Evolutionary conservation across 2,329 filamentous ascomycete species (phyloP), one percentile per base, ranked within the genome.

Genomic region (Aspergillus sp.): DNA sequence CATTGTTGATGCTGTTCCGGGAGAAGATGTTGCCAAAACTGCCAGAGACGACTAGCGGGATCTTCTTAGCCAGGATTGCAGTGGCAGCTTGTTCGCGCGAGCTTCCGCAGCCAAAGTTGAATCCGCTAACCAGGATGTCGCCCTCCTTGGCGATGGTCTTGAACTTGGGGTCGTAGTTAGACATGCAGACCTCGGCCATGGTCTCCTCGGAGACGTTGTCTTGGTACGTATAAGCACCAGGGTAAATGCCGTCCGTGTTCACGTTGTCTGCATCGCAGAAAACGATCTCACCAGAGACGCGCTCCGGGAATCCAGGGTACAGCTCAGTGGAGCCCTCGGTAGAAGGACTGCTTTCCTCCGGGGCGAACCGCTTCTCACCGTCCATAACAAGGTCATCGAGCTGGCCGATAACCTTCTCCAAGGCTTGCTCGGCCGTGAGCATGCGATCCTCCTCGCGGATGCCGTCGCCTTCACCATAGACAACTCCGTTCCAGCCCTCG

Each of bases 241-340:
- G 88, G 71, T 97, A 97, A 69, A 97, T 96, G 49, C 83, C 87
- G 66, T 97, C 93, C 0, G 93, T 97, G 74, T 94, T 89, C 69
- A 97, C 84, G 73, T 96, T 95, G 69, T 91, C 88, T 1, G 83
- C 84, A 64, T 96, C 89, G 67, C 84, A 89, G 73, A 94, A 96
- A 44, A 96, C 79, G 53, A 97, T 95, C 71, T 97, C 90, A 19
- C 93, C 93, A 7, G 80, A 78, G 13, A 97, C 84, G 57, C 85
- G 86, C 62, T 91, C 88, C 0, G 92, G 91, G 69, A 97, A 97
- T 32, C 91, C 91, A 0, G 90, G 88, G 2, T 93, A 82, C 49
- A 96, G 83, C 17, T 92, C 85, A 0, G 88, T 92, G 29, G 65
- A 45, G 29, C 61, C 38, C 7, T 58, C 60, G 16, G 59, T 59